Evolutionary conservation across 495 filamentous ascomycete genomes (phyloP), one percentile per base, ranked within the genome.

Genomic region (Xanthoparmelia taractica): DNA sequence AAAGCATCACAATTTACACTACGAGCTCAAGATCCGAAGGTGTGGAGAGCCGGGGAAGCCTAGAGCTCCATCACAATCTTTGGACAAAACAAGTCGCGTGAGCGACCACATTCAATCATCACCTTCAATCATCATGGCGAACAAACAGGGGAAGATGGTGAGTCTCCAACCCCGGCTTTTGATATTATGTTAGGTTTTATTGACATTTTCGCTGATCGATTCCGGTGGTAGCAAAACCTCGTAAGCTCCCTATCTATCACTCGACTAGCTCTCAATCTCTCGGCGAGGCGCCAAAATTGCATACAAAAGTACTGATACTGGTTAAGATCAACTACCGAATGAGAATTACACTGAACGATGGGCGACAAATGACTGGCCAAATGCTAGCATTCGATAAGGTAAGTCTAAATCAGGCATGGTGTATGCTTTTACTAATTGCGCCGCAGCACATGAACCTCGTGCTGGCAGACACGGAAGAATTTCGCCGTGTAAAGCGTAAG

Each of bases 91-190:
- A 79, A 83, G 87, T 86, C 89, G 87, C 85, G 79, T 82, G 82
- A 80, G 84, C 84, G 82, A 82, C 80, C 79, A 76, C 71, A 74
- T 43, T 73, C 69, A 68, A 77, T 72, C n/a, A n/a, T n/a, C n/a
- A n/a, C n/a, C n/a, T 43, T 73, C 69, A 68, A 77, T 72, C 75
- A 87, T 76, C 78, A 93, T 96, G 87, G 85, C 87, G 68, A 96
- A 96, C 83, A 95, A 95, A 75, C 90, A 96, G 73, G 94, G 94
- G 75, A 97, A 97, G 83, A 97, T 98, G 94, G 94, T 97, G 80
- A 86, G 91, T 76, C 62, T 55, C 18, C 7, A 58, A 34, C 15
- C 38, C 40, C 33, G 31, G 13, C 33, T n/a, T 63, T 31, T 55
- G 29, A 47, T 56, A 65, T 59, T 43, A 65, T 60, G 59, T 63